phyloP scores from a whole-genome alignment of 306 rosid species.

The Canavalia ensiformis region DNA sequence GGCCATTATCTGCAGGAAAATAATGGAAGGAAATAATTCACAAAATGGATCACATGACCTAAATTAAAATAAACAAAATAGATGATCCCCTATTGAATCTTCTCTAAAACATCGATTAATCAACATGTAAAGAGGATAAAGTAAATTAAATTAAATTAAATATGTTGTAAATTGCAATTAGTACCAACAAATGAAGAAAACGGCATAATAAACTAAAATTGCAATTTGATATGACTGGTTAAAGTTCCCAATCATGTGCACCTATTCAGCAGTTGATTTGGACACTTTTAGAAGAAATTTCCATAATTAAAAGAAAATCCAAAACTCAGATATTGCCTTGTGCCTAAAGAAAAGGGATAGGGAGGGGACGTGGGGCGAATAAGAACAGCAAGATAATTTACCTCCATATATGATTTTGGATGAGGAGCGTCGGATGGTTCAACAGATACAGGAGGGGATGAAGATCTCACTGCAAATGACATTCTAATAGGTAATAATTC shows the following conservation, averaged over 20 bases:
- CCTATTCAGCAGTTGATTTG: constrained; percentile 13
- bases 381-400: constrained; percentile 38
- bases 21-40: constrained; percentile 39
- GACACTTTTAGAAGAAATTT: neutral
- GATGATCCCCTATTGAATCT: neutral
- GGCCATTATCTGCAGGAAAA: constrained; percentile 78
- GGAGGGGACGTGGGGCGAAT: neutral
- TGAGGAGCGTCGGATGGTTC: constrained; percentile 78
- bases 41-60: constrained; percentile 9
- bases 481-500: constrained; percentile 40
- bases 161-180: neutral
- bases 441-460: constrained; percentile 63
- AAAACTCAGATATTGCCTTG: neutral
- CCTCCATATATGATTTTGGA: constrained; percentile 88
- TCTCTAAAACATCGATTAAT: neutral
- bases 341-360: neutral
- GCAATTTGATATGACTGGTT: neutral
- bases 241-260: constrained; percentile 13
- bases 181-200: neutral
- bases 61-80: constrained; percentile 30
- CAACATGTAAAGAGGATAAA: neutral
- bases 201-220: neutral
- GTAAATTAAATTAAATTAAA: constrained; percentile 33
- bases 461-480: constrained; percentile 67
- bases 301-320: neutral